Evolutionary conservation across 352 stramenopile species (phyloP), one percentile per base, ranked within the genome.

Genomic region (Aphanomyces cochlioides): DNA sequence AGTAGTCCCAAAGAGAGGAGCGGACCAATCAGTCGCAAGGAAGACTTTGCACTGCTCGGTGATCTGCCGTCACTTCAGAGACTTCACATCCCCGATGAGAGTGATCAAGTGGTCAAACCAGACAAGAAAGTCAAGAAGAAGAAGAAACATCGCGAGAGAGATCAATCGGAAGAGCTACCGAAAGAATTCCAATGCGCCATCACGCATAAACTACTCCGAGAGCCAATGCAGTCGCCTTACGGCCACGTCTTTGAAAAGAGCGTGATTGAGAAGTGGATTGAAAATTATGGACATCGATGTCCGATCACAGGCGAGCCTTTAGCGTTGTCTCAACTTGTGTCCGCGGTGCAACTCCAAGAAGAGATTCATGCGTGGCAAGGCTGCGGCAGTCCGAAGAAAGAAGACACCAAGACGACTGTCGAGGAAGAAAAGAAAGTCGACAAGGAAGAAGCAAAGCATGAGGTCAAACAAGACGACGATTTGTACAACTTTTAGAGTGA

Each of bases 281-380:
- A 81, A 36, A 83, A 93, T 69, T 94, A 92, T 72, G 87, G 85
- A 53, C 92, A 92, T 54, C 82, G 85, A 19, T 95, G 85, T 47
- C 87, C 85, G 37, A 68, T 93, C 28, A 91, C 84, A 2, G 84
- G 82, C 3, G 78, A 94, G 72, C 84, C 86, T 15, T 78, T 94
- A 1, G 80, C 76, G 13, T 64, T 82, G 28, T 67, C 73, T 15
- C 76, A 94, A 59, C 66, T 94, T 7, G 66, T 72, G 37, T 72
- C 67, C 10, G 85, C 92, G 41, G 73, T 80, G 6, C 81, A 82
- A 28, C 76, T 94, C 19, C 80, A 81, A 59, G 71, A 75, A 5
- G 75, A 82, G 36, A 94, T 91, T 61, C 73, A 64, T 3, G 79
- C 79, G 15, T 94, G 86, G 84, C 91, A 89, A 19, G 47, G 47